A percentile compares a stretch with the other conserved stretches of the same genome.
These are phyloP conservation scores for Lactarius sp. DNA, from an alignment of 768 basidiomycete species.

Conservation along the genomic window DNA sequence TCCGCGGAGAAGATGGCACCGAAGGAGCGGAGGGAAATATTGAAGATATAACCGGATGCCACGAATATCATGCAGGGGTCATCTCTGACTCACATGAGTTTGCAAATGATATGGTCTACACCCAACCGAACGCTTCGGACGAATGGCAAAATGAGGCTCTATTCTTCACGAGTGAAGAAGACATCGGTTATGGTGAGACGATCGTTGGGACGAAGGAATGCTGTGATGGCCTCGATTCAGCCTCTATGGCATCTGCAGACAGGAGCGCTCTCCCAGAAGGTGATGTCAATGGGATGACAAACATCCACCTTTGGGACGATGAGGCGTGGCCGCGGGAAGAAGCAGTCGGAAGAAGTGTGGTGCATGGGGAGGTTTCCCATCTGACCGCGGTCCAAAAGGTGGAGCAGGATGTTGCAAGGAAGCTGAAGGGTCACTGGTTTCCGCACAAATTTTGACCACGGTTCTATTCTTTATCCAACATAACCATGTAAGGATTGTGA, in stretches of 20 bases:
- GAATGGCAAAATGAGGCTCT: not conserved
- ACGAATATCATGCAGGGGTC: not conserved
- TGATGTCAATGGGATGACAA: not conserved
- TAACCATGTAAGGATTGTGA: not conserved
- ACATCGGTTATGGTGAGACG: not conserved
- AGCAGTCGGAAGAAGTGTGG: not conserved
- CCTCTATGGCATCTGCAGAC: not conserved
- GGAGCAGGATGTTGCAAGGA: constrained; percentile 58
- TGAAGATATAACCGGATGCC: not conserved
- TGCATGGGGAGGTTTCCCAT: not conserved
- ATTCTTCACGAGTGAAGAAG: not conserved
- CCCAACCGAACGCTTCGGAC: not conserved
- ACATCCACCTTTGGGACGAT: constrained; percentile 14
- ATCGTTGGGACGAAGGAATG: not conserved
- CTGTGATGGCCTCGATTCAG: not conserved
- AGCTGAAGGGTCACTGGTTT: constrained; percentile 58
- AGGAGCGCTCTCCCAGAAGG: not conserved
- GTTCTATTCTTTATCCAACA: not conserved
- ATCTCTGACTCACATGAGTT: not conserved
- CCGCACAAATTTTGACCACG: constrained; percentile 49
- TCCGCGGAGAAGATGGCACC: not conserved
- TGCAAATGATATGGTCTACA: not conserved
- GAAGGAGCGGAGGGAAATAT: not conserved
- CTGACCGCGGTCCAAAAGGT: constrained; percentile 36
- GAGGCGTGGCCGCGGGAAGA: constrained; percentile 7